Evolutionary conservation across 2,329 filamentous ascomycete genomes (phyloP).

Genomic region (Tolypocladium capitatum): DNA sequence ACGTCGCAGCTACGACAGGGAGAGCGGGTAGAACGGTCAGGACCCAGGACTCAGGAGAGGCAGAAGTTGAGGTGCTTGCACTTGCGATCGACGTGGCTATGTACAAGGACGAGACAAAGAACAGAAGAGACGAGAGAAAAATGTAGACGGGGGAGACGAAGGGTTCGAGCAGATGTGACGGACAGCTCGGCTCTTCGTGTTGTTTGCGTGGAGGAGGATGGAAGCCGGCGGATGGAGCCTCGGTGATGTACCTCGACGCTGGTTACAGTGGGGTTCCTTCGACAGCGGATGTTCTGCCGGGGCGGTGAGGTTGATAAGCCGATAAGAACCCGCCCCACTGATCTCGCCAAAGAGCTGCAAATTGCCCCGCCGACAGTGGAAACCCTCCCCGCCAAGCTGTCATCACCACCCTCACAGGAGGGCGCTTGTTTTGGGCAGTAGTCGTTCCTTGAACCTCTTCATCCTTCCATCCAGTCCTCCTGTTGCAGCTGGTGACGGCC

Average conservation of each 20-base stretch:
- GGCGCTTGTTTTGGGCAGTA: slow-evolving; percentile 3
- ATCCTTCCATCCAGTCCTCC: neutral
- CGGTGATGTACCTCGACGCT: too few relatives aligned
- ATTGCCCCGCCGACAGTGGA: slow-evolving; percentile 1
- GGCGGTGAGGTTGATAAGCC: slow-evolving; percentile 1
- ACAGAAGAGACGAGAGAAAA: neutral
- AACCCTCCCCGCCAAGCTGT: neutral
- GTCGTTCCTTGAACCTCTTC: slow-evolving; percentile 1
- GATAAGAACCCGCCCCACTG: neutral
- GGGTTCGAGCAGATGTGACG: neutral
- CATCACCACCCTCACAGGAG: neutral
- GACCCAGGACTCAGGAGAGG: neutral
- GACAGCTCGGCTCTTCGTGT: neutral
- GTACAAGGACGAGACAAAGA: neutral
- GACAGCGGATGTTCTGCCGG: neutral
- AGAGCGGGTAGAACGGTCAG: too few relatives aligned
- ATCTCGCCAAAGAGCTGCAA: neutral
- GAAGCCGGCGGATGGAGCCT: slow-evolving; percentile 4
- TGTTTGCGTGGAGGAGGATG: slow-evolving; percentile 3
- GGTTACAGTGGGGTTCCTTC: neutral
- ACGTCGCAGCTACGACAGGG: neutral
- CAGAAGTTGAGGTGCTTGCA: neutral
- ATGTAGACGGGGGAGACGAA: neutral
- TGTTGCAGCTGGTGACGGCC: neutral
- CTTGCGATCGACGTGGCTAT: neutral